These are phyloP conservation scores for Scopulariopsis brevicaulis DNA, from an alignment of 2,329 filamentous ascomycete genomes.

Conservation along the genomic window DNA sequence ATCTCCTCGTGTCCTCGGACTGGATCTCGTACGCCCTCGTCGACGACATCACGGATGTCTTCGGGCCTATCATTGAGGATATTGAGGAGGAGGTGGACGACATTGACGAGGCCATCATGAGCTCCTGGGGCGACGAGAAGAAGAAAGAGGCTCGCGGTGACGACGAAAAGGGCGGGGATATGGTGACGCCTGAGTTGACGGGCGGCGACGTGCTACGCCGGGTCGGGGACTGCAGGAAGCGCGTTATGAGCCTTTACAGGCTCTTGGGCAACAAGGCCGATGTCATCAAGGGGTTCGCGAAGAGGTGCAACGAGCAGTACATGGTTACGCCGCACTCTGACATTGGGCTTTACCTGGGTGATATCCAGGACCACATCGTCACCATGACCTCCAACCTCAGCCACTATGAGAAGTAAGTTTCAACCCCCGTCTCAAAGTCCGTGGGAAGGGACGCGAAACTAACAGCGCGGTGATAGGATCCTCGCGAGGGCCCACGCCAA, in stretches of 20 bases:
- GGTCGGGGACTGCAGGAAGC: slow-evolving; percentile 90
- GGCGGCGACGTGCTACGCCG: slow-evolving; percentile 79
- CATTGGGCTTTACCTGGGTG: slow-evolving; percentile 93
- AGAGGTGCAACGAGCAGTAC: slow-evolving; percentile 96
- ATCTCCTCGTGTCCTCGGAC: slow-evolving; percentile 82
- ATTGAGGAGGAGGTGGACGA: slow-evolving; percentile 97
- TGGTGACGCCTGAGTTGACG: slow-evolving; percentile 29
- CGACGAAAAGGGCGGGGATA: slow-evolving; percentile 35
- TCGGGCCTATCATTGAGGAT: slow-evolving; percentile 79
- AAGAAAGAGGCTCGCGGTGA: slow-evolving; percentile 26
- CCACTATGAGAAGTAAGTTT: slow-evolving; percentile 82
- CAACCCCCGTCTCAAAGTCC: not conserved
- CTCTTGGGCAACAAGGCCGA: slow-evolving; percentile 95
- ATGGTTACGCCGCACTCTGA: slow-evolving; percentile 89
- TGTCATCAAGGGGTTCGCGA: slow-evolving; percentile 98
- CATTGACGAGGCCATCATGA: slow-evolving; percentile 88
- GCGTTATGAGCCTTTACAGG: slow-evolving; percentile 91
- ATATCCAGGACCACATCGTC: slow-evolving; percentile 98
- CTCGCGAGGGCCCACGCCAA: slow-evolving; percentile 87
- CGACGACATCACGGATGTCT: slow-evolving; percentile 96
- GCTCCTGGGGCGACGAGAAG: slow-evolving; percentile 40
- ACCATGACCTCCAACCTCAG: slow-evolving; percentile 96
- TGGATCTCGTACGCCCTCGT: slow-evolving; percentile 99
- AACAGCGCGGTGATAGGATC: slow-evolving; percentile 42
- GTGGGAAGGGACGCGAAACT: not conserved